Evolutionary conservation across 2,329 filamentous ascomycete genomes (phyloP).

Genomic region (Ascosphaera acerosa): DNA sequence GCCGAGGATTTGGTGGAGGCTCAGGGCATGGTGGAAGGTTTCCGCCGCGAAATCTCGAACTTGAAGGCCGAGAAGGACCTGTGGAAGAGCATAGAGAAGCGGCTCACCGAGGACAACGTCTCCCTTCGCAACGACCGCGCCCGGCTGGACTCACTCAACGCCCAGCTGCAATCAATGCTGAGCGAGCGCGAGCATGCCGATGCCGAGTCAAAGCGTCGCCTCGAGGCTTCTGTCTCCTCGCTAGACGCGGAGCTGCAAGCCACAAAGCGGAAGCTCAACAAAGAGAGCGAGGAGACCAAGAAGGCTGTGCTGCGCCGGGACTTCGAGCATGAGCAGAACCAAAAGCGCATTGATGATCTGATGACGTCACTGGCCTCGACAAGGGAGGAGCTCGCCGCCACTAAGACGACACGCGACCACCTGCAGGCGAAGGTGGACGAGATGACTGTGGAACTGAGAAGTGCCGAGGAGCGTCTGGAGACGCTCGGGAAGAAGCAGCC

Average conservation of each 20-base stretch:
- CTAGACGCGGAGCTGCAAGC: constrained; percentile 55
- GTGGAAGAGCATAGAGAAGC: constrained; percentile 79
- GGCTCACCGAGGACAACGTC: constrained; percentile 73
- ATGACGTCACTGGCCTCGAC: constrained; percentile 52
- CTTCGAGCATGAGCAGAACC: constrained; percentile 65
- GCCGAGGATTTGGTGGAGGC: constrained; percentile 82
- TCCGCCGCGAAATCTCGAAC: constrained; percentile 76
- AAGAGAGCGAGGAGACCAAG: constrained; percentile 64
- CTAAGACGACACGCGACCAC: constrained; percentile 73
- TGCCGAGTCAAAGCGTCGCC: constrained; percentile 51
- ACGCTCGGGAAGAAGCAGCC: constrained; percentile 60
- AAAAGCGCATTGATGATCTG: constrained; percentile 82
- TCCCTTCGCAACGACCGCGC: constrained; percentile 59
- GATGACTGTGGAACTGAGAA: constrained; percentile 63
- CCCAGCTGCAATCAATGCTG: constrained; percentile 64
- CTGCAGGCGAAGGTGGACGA: constrained; percentile 75
- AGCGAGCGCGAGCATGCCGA: constrained; percentile 80
- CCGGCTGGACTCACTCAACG: constrained; percentile 56
- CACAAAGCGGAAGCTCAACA: constrained; percentile 58
- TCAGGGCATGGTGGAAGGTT: constrained; percentile 54
- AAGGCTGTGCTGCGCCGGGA: constrained; percentile 65
- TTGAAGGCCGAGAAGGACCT: constrained; percentile 86
- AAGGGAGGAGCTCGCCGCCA: constrained; percentile 63
- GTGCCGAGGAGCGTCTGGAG: constrained; percentile 65
- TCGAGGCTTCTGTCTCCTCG: constrained; percentile 52